A percentile compares a stretch with the other conserved stretches of the same genome.
phyloP scores from a whole-genome alignment of 768 basidiomycete species.

The Clitopilus passeckerianus region DNA sequence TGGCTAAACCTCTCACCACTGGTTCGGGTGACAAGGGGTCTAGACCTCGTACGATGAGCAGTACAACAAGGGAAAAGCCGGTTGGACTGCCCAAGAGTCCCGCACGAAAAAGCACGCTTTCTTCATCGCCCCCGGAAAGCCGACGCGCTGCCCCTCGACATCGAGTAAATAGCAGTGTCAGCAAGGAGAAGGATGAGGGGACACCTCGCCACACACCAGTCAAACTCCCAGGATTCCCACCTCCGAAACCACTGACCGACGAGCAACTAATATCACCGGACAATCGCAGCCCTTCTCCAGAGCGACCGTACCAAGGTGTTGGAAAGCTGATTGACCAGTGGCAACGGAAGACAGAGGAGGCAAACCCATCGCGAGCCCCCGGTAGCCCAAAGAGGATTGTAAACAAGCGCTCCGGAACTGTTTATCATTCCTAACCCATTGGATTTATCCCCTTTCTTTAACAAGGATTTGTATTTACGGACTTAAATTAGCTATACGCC shows the following conservation, averaged over 20 bases:
- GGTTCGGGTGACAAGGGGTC: neutral
- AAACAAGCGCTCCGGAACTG: neutral
- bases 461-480: no score
- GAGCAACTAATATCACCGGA: conserved; percentile 8
- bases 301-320: conserved; percentile 78
- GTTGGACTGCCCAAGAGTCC: neutral
- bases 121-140: neutral
- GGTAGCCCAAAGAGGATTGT: neutral
- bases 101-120: neutral
- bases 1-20: neutral
- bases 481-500: no score
- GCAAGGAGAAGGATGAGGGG: conserved; percentile 2
- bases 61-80: neutral
- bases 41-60: neutral
- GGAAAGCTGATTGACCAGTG: conserved; percentile 84
- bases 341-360: conserved; percentile 75
- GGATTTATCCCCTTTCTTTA: neutral
- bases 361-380: conserved; percentile 26
- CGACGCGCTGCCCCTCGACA: neutral
- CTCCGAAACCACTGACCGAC: neutral
- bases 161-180: conserved; percentile 15
- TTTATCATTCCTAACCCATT: neutral
- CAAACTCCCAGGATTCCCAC: neutral
- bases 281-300: conserved; percentile 61
- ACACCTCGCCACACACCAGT: conserved; percentile 3